Percentiles rank a stretch among this genome's conserved stretches.
Evolutionary conservation across 371 early-diverging fungal species (phyloP).

Genomic region (Blakeslea trispora): DNA sequence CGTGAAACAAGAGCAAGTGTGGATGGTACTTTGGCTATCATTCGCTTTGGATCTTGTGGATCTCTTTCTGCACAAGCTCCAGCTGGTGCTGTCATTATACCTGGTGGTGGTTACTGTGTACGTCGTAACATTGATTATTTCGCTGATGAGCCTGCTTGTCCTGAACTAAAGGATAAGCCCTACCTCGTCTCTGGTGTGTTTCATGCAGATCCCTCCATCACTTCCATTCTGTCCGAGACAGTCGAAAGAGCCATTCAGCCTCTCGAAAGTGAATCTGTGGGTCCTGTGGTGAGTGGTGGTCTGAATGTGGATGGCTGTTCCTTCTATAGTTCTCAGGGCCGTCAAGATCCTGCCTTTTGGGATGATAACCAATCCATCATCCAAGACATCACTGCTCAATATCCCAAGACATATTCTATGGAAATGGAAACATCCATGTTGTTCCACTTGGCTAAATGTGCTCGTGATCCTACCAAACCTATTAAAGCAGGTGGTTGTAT

Average conservation of each 20-base stretch:
- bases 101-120: slow-evolving; percentile 71
- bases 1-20: slow-evolving; percentile 88
- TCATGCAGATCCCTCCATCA: slow-evolving; percentile 64
- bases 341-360: slow-evolving; percentile 72
- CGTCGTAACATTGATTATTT: slow-evolving; percentile 83
- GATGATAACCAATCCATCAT: slow-evolving; percentile 79
- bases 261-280: slow-evolving; percentile 31
- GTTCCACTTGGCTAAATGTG: slow-evolving; percentile 77
- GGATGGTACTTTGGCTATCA: slow-evolving; percentile 79
- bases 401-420: slow-evolving; percentile 69
- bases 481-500: slow-evolving; percentile 82
- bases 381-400: slow-evolving; percentile 41
- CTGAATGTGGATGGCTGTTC: slow-evolving; percentile 86
- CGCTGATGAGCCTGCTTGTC: slow-evolving; percentile 34
- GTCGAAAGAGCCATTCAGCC: slow-evolving; percentile 35
- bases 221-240: slow-evolving; percentile 39
- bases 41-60: slow-evolving; percentile 93
- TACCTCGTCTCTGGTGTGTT: slow-evolving; percentile 70
- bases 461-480: slow-evolving; percentile 39
- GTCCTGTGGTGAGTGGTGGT: slow-evolving; percentile 69
- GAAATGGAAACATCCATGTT: slow-evolving; percentile 94
- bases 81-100: slow-evolving; percentile 79
- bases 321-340: slow-evolving; percentile 92
- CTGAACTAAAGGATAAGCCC: slow-evolving; percentile 44
- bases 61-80: slow-evolving; percentile 60